Base-by-base conservation (phyloP, 2,329 filamentous ascomycete genomes). In the Xenosphaeropsis pyriputrescens region DNA sequence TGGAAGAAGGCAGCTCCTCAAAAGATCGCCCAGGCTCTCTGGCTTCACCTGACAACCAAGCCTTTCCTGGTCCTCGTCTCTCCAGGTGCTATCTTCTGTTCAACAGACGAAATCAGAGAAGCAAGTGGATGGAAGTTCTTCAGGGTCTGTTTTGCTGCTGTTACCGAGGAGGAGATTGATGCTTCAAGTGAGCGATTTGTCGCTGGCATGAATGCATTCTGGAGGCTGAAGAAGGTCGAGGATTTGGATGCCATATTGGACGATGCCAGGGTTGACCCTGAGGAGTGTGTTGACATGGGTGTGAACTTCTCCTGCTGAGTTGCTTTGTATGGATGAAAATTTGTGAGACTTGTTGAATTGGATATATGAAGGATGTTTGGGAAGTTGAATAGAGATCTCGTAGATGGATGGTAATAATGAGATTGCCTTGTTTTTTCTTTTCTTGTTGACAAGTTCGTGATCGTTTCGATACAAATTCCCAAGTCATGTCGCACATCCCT, bases 81-180 rank as follows among this genome's bases (percentile, higher is more conserved):
- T 9, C 82, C 85, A 0, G 88, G 88, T 0, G 49, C 56, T 29
- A 79, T 89, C 57, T 94, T 94, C 56, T 71, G 72, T 35, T 72
- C 85, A 1, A 79, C 70, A 0, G 59, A 69, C 0, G 62, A 75
- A 45, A 70, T 88, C 29, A 52, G 57, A 13, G 59, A 64, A 4
- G 58, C 65, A 40, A 63, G 71, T 32, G 79, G 75, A 2, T 88
- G 79, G 75, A 70, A 70, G 46, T 89, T 79, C 54, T 76, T 77
- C 55, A 65, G 88, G 12, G 53, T 95, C 29, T 93, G 85, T 59
- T 95, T 94, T 59, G 85, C 85, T 1, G 85, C 86, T 1, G 79
- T 86, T 57, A 65, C 72, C n/a, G 79, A 79, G 39, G 75, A 79
- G 30, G 72, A 80, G 31, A 63, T 94, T 5, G 69, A 67, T 17